Conservation (phyloP, 2,329 filamentous ascomycete species). For the Aureobasidium sp. region DNA sequence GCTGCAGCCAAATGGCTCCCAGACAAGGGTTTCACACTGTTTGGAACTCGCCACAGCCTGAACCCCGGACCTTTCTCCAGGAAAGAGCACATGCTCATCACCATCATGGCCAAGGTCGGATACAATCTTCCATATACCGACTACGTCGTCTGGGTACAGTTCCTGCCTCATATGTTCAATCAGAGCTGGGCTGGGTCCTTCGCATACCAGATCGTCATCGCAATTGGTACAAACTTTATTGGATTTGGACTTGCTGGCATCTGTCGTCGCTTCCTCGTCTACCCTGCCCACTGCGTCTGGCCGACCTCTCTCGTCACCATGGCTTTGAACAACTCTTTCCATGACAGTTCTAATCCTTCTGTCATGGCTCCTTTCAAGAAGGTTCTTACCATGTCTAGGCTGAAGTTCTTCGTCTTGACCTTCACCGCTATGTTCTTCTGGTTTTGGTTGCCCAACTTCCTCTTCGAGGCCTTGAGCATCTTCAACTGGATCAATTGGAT, state of each 20-base stretch:
- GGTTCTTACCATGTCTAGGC: conserved; percentile 67
- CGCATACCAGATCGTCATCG: conserved; percentile 72
- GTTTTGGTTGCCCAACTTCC: conserved; percentile 75
- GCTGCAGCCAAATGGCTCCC: conserved; percentile 68
- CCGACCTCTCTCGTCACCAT: conserved; percentile 80
- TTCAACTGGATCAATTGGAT: conserved; percentile 88
- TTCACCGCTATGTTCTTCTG: conserved; percentile 66
- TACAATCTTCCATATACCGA: background rate
- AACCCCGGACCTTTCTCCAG: conserved; percentile 38
- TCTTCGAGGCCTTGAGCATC: conserved; percentile 78
- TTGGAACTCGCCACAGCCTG: conserved; percentile 31
- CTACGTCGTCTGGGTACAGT: background rate
- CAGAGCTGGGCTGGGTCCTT: conserved; percentile 42
- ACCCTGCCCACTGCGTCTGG: conserved; percentile 86
- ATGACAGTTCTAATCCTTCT: conserved; percentile 69
- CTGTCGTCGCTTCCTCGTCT: conserved; percentile 70
- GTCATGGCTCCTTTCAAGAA: conserved; percentile 41
- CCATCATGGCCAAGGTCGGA: conserved; percentile 23
- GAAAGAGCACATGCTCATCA: conserved; percentile 50
- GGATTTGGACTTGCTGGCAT: conserved; percentile 82
- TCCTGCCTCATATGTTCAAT: background rate
- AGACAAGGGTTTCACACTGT: conserved; percentile 34
- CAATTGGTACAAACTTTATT: conserved; percentile 76
- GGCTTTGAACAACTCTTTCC: conserved; percentile 79
- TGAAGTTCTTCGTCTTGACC: conserved; percentile 65